Conservation (phyloP, 2,329 filamentous ascomycete species). For the Cryphonectria japonica region DNA sequence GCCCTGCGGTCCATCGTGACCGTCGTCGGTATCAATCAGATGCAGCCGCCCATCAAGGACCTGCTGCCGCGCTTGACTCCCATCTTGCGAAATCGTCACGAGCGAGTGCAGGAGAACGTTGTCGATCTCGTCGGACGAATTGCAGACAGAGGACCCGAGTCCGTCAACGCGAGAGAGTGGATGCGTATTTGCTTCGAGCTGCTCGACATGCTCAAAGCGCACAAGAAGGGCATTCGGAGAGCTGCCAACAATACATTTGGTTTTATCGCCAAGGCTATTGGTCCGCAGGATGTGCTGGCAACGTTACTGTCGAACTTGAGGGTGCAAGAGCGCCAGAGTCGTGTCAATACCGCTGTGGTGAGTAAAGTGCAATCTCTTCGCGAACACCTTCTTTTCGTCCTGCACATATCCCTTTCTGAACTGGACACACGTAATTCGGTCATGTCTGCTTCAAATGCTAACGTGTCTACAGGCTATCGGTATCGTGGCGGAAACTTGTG, state of each 20-base stretch:
- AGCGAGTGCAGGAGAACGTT: slow-evolving; percentile 99
- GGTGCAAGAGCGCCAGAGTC: slow-evolving; percentile 95
- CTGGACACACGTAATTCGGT: background rate
- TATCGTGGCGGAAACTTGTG: slow-evolving; percentile 97
- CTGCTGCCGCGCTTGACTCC: slow-evolving; percentile 92
- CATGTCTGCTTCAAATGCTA: background rate
- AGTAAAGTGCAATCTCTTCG: background rate
- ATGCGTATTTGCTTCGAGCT: slow-evolving; percentile 99
- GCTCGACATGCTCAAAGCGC: slow-evolving; percentile 98
- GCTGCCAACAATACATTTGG: slow-evolving; percentile 99
- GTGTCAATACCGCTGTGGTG: slow-evolving; percentile 90
- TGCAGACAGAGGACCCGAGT: slow-evolving; percentile 93
- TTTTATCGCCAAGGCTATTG: slow-evolving; percentile 99
- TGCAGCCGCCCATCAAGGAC: slow-evolving; percentile 98
- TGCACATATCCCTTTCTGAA: background rate
- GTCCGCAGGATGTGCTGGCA: slow-evolving; percentile 93
- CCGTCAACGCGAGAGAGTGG: slow-evolving; percentile 96
- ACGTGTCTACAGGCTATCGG: slow-evolving; percentile 68
- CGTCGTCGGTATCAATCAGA: slow-evolving; percentile 95
- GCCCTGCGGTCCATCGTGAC: slow-evolving; percentile 95
- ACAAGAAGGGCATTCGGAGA: slow-evolving; percentile 98
- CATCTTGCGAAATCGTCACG: slow-evolving; percentile 97
- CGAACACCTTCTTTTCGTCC: background rate
- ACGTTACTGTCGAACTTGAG: slow-evolving; percentile 95
- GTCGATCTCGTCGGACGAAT: slow-evolving; percentile 98